Evolutionary conservation across 1,284 basidiomycete species (phyloP).

Genomic region (Cryptococcus neoformans): DNA sequence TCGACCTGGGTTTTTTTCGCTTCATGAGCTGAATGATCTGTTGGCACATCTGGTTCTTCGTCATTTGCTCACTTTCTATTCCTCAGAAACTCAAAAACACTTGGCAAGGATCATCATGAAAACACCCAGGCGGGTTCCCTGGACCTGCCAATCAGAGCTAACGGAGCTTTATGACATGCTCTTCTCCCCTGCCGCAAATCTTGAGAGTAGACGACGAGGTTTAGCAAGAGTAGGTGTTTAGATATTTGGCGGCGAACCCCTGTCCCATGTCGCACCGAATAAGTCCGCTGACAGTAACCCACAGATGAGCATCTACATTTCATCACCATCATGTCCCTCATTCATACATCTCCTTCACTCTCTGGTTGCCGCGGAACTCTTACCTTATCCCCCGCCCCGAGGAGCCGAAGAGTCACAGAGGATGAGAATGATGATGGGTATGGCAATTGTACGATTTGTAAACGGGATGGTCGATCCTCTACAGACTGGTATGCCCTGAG

Average conservation of each 20-base stretch:
- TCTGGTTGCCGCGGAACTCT: slow-evolving; percentile 61
- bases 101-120: slow-evolving; percentile 57
- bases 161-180: slow-evolving; percentile 78
- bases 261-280: not conserved
- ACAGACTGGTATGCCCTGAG: slow-evolving; percentile 63
- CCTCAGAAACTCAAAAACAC: not conserved
- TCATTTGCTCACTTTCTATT: not conserved
- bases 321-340: slow-evolving; percentile 72
- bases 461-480: slow-evolving; percentile 94
- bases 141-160: slow-evolving; percentile 70
- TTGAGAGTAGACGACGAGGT: slow-evolving; percentile 59
- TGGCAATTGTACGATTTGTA: slow-evolving; percentile 74
- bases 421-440: slow-evolving; percentile 61
- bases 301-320: slow-evolving; percentile 62
- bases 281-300: not conserved
- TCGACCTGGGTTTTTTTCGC: too few relatives aligned
- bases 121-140: slow-evolving; percentile 77
- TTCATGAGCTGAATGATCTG: too few relatives aligned
- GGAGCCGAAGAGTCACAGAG: slow-evolving; percentile 58
- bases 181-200: slow-evolving; percentile 64
- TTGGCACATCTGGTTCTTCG: too few relatives aligned
- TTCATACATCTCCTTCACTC: slow-evolving; percentile 56
- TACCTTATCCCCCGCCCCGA: slow-evolving; percentile 54
- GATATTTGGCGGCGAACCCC: too few relatives aligned
- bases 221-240: slow-evolving; percentile 62